Conservation (phyloP, 225 moss, liverwort and hornwort genomes). For the Asterella californica region DNA sequence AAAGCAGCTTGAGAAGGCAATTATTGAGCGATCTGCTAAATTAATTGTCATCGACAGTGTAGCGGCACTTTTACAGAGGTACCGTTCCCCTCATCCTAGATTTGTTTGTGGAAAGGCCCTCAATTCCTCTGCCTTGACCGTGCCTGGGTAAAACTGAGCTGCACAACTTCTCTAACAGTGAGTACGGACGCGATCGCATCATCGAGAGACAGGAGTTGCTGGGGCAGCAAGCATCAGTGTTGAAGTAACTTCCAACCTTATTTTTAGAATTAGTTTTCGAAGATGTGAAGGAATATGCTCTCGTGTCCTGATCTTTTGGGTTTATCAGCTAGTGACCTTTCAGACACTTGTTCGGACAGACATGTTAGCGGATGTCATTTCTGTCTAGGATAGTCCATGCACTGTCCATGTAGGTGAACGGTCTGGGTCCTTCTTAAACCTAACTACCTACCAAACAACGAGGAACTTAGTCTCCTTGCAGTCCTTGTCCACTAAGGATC, state of each 20-base stretch:
- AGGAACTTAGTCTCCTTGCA: no score
- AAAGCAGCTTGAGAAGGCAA: constrained; percentile 55
- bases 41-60: constrained; percentile 70
- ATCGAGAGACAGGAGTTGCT: constrained; percentile 61
- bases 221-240: constrained; percentile 58
- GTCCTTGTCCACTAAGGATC: no score
- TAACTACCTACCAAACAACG: no score
- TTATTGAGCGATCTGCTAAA: constrained; percentile 50
- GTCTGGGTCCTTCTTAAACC: no score
- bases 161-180: constrained; percentile 34
- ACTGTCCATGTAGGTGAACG: no score
- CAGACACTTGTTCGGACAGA: no score
- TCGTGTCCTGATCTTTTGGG: background rate
- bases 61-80: constrained; percentile 68
- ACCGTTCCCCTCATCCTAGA: background rate
- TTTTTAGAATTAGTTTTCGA: background rate
- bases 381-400: no score
- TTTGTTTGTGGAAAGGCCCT: background rate
- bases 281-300: background rate
- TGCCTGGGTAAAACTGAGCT: background rate
- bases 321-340: background rate
- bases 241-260: constrained; percentile 47
- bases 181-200: constrained; percentile 60
- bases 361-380: no score
- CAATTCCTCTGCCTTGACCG: background rate